These are phyloP conservation scores for Dryas alaskensis DNA, from an alignment of 306 rosid species.

Conservation along the genomic window DNA sequence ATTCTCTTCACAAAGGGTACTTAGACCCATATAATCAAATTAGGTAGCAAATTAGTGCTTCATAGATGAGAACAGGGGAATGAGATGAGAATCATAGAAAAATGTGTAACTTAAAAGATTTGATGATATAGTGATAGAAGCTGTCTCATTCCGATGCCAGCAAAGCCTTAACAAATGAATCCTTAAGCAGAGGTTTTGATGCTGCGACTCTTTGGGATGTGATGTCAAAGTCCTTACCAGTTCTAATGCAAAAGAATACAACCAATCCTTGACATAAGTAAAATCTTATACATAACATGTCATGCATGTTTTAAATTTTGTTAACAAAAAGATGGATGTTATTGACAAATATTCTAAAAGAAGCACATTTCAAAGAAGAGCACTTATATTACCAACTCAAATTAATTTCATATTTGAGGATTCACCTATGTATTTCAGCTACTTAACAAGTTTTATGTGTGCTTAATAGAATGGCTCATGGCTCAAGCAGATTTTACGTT, in stretches of 20 bases:
- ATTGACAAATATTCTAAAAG: slow-evolving; percentile 6
- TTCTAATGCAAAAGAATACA: slow-evolving; percentile 53
- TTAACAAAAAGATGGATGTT: not conserved
- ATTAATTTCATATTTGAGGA: not conserved
- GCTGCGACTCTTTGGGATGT: slow-evolving; percentile 84
- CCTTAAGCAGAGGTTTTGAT: slow-evolving; percentile 75
- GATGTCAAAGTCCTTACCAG: slow-evolving; percentile 84
- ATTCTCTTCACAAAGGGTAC: not conserved
- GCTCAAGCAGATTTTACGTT: not conserved
- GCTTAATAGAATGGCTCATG: not conserved
- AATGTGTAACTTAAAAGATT: not conserved
- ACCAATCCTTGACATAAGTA: slow-evolving; percentile 15
- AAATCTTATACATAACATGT: not conserved
- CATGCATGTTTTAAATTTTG: slow-evolving; percentile 11
- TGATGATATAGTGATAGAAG: slow-evolving; percentile 21
- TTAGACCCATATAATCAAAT: not conserved
- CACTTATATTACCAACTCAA: slow-evolving; percentile 29
- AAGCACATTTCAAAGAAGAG: slow-evolving; percentile 7
- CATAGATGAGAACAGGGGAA: too few species aligned
- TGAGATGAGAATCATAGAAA: not conserved
- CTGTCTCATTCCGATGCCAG: slow-evolving; percentile 47
- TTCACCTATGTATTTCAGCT: too few species aligned
- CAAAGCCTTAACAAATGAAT: slow-evolving; percentile 64
- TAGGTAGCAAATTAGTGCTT: slow-evolving; percentile 9
- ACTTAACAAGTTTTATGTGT: not conserved